Evolutionary conservation across 495 filamentous ascomycete species (phyloP), one percentile per base, ranked within the genome.

Genomic region (Aspergillus steynii): DNA sequence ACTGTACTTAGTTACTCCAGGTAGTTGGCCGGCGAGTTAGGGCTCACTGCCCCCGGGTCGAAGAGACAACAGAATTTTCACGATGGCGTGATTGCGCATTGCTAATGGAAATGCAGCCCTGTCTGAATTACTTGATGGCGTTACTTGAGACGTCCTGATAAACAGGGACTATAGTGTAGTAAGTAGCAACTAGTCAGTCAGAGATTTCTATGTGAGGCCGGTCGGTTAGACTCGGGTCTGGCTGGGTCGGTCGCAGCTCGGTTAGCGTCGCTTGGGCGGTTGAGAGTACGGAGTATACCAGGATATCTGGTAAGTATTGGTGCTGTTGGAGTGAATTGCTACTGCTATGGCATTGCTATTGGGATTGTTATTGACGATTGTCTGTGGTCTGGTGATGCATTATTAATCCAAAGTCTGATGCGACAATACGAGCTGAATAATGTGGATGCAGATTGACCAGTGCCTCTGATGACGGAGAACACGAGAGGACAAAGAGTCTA

Each of bases 201-300:
- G 37, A 42, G 12, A 14, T 42, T 42, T 42, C 12, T 42, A 42
- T 42, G 37, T 42, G 37, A 42, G 0, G 37, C 37, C 12, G 37
- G 1, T 42, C 37, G 37, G 37, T 42, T 42, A 42, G 37, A 10
- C 10, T 42, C 37, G 37, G 50, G 68, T 14, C 37, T 42, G 37
- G 37, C 1, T 29, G 37, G 37, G 37, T 12, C 37, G 37, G 37
- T 42, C 37, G 12, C 37, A 10, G 37, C 37, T 42, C 37, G 37
- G 37, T 42, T 42, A 42, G 37, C 37, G 37, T 42, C 37, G 37
- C 37, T 42, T 42, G 37, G 20, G 20, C 20, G 20, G 20, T 20
- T 20, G 20, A 8, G 37, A 42, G 10, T 14, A 42, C 37, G 37
- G 37, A 42, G 37, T 20, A 20, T 20, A 20, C 20, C 20, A 20